Percentiles rank a stretch among this genome's conserved stretches.
Conservation (phyloP, 2,329 filamentous ascomycete species). For the Triangularia setosa region DNA sequence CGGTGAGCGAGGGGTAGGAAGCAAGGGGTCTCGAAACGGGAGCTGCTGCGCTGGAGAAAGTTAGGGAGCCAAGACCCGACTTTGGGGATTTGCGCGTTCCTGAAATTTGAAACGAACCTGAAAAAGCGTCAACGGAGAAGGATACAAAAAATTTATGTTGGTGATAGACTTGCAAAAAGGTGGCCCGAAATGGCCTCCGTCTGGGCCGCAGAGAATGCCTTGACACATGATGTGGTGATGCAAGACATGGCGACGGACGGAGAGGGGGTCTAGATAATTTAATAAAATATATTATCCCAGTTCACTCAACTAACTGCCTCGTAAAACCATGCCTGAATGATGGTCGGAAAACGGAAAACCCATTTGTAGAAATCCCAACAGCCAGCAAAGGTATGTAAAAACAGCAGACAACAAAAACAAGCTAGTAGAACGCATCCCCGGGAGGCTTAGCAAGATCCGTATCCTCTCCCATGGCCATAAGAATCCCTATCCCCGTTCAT, state of each 20-base stretch:
- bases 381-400: slow-evolving; percentile 19
- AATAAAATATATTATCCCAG: slow-evolving; percentile 18
- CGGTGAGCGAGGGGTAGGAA: not conserved
- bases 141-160: slow-evolving; percentile 1
- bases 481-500: slow-evolving; percentile 23
- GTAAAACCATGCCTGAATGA: slow-evolving; percentile 22
- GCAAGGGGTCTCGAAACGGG: not conserved
- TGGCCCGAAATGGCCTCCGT: not conserved
- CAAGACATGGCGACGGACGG: not conserved
- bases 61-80: not conserved
- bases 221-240: not conserved
- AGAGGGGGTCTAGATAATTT: not conserved
- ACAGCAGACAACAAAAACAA: slow-evolving; percentile 22
- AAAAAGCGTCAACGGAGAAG: not conserved
- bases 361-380: slow-evolving; percentile 18
- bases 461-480: slow-evolving; percentile 26
- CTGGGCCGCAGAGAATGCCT: not conserved
- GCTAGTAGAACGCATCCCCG: slow-evolving; percentile 21
- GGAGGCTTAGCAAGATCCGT: slow-evolving; percentile 25
- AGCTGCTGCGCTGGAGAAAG: not conserved
- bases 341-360: slow-evolving; percentile 12
- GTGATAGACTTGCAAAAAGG: not conserved
- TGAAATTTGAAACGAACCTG: slow-evolving; percentile 1
- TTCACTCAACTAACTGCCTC: slow-evolving; percentile 27
- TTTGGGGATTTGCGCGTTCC: not conserved